phyloP scores from a whole-genome alignment of 2,329 filamentous ascomycete species.

The Knufia petricola region DNA sequence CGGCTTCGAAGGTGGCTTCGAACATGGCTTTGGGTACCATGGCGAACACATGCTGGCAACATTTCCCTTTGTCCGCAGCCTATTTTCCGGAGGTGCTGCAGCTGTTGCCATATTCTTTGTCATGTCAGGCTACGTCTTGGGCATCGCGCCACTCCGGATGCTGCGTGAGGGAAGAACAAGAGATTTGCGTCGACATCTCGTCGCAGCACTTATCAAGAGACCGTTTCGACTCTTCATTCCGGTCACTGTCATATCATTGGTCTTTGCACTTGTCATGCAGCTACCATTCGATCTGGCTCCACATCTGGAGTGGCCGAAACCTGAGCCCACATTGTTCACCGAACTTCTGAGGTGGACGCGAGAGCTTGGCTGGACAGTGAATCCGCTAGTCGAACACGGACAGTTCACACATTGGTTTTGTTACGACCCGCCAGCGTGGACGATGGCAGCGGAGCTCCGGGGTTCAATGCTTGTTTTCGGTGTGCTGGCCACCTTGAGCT shows the following conservation, averaged over 20 bases:
- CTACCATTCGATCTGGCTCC: constrained; percentile 44
- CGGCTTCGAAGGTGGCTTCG: constrained; percentile 17
- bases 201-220: constrained; percentile 42
- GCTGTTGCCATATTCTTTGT: constrained; percentile 48
- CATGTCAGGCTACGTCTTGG: constrained; percentile 45
- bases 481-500: constrained; percentile 26
- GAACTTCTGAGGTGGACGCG: constrained; percentile 41
- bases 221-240: constrained; percentile 43
- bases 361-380: no score
- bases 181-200: constrained; percentile 34
- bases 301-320: constrained; percentile 36
- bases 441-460: constrained; percentile 53
- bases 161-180: constrained; percentile 29
- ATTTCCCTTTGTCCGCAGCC: constrained; percentile 37
- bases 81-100: constrained; percentile 54
- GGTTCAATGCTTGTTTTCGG: constrained; percentile 58
- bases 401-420: constrained; percentile 57
- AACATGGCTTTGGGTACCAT: not conserved
- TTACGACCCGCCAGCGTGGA: constrained; percentile 54
- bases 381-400: constrained; percentile 24
- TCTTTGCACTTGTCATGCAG: constrained; percentile 32
- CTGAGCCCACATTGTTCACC: constrained; percentile 35
- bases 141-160: constrained; percentile 40
- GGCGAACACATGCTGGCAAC: not conserved
- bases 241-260: constrained; percentile 46